Conservation (phyloP, 192 early-diverging fungal genomes). For the Backusella morwellensis region DNA sequence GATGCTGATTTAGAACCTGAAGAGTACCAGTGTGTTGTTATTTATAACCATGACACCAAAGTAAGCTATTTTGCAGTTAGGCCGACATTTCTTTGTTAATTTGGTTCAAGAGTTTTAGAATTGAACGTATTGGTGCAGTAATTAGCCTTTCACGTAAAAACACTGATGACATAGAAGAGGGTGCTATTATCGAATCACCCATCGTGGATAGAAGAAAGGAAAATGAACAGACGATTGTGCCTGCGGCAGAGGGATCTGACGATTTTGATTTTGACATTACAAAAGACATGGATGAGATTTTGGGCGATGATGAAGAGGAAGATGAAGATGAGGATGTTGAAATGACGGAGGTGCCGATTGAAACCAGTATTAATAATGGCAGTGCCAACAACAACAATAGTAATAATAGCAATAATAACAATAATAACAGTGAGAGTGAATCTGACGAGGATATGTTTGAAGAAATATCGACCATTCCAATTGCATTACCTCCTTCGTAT, state of each 20-base stretch:
- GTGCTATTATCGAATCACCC: not conserved
- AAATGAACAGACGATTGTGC: not conserved
- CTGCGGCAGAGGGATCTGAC: not conserved
- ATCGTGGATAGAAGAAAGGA: not conserved
- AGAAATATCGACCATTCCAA: slow-evolving; percentile 1
- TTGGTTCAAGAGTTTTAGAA: not conserved
- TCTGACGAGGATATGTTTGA: slow-evolving; percentile 23
- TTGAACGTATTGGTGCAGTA: slow-evolving; percentile 1
- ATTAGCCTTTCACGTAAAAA: slow-evolving; percentile 27
- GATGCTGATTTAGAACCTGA: slow-evolving; percentile 4
- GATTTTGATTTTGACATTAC: not conserved
- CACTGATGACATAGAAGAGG: slow-evolving; percentile 28
- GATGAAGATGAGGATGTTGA: not conserved
- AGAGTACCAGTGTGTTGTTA: slow-evolving; percentile 7
- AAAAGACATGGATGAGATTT: slow-evolving; percentile 3
- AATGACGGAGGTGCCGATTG: not conserved
- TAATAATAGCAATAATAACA: not conserved
- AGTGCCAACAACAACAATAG: not conserved
- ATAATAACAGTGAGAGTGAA: slow-evolving; percentile 33
- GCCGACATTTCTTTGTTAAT: not conserved
- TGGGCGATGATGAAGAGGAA: not conserved
- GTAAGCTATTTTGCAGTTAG: not conserved
- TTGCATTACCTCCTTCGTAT: not conserved
- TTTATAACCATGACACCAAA: slow-evolving; percentile 9
- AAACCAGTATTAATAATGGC: not conserved